Conservation (phyloP, 768 basidiomycete species). For the Leucogyrophana mollusca region DNA sequence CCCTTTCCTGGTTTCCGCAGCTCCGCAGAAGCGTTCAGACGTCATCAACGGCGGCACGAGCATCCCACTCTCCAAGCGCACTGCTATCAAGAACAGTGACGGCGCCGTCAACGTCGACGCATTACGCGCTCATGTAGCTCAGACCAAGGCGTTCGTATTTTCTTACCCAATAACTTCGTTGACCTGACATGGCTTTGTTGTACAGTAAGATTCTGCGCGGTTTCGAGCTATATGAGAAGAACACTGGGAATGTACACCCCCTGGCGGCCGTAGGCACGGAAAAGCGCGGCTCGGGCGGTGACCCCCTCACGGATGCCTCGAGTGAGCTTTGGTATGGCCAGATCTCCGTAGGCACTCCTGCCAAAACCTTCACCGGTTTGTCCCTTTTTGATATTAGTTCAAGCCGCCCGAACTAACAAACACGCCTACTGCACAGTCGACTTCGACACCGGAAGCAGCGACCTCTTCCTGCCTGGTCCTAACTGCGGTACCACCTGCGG, state of each 20-base stretch:
- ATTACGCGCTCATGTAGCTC: not conserved
- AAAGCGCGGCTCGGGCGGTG: not conserved
- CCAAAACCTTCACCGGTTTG: not conserved
- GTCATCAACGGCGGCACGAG: not conserved
- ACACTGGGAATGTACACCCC: not conserved
- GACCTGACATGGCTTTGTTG: no score
- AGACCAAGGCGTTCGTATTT: constrained; percentile 10
- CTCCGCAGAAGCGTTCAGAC: not conserved
- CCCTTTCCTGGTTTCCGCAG: constrained; percentile 8
- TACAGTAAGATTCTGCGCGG: constrained; percentile 1
- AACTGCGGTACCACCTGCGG: constrained; percentile 23
- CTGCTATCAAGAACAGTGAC: constrained; percentile 3
- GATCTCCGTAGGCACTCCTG: constrained; percentile 1
- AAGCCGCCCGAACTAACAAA: no score
- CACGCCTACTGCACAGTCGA: constrained; percentile 1
- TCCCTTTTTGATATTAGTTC: not conserved
- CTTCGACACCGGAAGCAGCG: constrained; percentile 21
- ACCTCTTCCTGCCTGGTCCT: constrained; percentile 26
- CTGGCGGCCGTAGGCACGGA: not conserved
- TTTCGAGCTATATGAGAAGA: not conserved
- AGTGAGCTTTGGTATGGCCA: constrained; percentile 1
- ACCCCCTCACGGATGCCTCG: not conserved
- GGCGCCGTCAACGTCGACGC: not conserved
- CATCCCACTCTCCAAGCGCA: constrained; percentile 5
- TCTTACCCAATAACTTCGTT: not conserved